Base-by-base conservation (phyloP, 306 rosid genomes). In the Trichosanthes truncata region DNA sequence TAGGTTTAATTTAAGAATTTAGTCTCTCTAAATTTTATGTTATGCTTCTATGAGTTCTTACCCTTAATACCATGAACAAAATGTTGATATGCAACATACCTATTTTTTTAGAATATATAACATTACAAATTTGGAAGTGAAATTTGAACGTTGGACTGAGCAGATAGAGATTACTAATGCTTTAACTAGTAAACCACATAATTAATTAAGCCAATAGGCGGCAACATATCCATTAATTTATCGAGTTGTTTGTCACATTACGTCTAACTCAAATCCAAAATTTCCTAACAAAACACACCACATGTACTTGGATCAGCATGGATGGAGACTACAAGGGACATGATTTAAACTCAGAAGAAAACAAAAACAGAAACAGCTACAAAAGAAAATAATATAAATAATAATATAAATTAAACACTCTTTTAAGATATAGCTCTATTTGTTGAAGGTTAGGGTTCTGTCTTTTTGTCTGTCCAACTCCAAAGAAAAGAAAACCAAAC, bases 401-500 rank as follows among this genome's bases (percentile, higher is more conserved):
- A n/a, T n/a, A n/a, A n/a, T 5, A 52, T 49, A 52, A 46, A 20
- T 29, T 29, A 36, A 36, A 36, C 6, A 4, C 62, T 11, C 12
- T 23, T 9, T 21, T 13, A 57, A 9, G 29, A 26, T 25, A 26
- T 11, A 60, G 3, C 31, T 60, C 36, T 60, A 60, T 60, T 60
- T 63, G 69, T 63, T 63, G 69, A 63, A 63, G 41, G 23, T 63
- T 31, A 63, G 69, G 69, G 43, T 63, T 63, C 43, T 63, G 69
- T 63, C 69, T 63, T 10, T 63, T 7, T 33, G 63, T 57, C 33
- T 53, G 60, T 57, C 31, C 31, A 62, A 31, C 11, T 31, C 33
- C 43, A 63, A 33, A 63, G 43, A 63, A 63, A 23, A 33, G 3
- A 63, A 63, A 63, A 33, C 43, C 41, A 31, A 33, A 31, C 69